Evolutionary conservation across 2,329 filamentous ascomycete genomes (phyloP), one percentile per base, ranked within the genome.

Genomic region (Aspergillus hiratsukae): DNA sequence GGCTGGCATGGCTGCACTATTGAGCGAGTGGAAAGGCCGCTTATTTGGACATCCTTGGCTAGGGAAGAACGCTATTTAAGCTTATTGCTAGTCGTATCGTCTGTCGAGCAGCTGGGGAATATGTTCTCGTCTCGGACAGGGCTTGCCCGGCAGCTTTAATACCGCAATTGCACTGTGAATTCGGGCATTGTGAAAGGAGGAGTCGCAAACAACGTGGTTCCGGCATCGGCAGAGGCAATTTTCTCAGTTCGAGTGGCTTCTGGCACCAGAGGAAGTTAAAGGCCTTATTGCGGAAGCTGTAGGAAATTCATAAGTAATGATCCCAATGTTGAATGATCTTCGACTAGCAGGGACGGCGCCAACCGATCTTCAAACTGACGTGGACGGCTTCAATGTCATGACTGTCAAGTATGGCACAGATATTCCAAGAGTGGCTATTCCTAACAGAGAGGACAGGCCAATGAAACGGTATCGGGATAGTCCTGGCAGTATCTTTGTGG

Each of bases 331-430:
- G 80, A 82, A 11, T 37, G 77, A 81, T 1, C 93, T 89, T 69
- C 79, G 81, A 41, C 51, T 56, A 2, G 67, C 67, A 21, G 88
- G 86, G 0, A 96, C 96, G 68, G 86, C 86, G 0, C 89, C 90
- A 0, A 85, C 96, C 1, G 81, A 90, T 67, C 85, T 91, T 61
- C 84, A 93, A 66, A 88, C 87, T 59, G 89, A 95, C 66, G 87
- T 97, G 6, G 82, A 89, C n/a, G 92, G 89, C 0, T 97, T 97
- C 60, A 86, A 94, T 19, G 87, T 83, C 0, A 85, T 88, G 51
- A 87, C 89, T 0, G 90, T 92, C 48, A 97, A 96, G 71, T 97
- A 97, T 68, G 93, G 92, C 11, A 97, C 94, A 0, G 93, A 97
- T 72, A 87, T 97, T 23, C 89, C 91, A 1, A 87, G 91, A 65